phyloP scores from a whole-genome alignment of 768 basidiomycete genomes.

The Rhizopogon rudus region DNA sequence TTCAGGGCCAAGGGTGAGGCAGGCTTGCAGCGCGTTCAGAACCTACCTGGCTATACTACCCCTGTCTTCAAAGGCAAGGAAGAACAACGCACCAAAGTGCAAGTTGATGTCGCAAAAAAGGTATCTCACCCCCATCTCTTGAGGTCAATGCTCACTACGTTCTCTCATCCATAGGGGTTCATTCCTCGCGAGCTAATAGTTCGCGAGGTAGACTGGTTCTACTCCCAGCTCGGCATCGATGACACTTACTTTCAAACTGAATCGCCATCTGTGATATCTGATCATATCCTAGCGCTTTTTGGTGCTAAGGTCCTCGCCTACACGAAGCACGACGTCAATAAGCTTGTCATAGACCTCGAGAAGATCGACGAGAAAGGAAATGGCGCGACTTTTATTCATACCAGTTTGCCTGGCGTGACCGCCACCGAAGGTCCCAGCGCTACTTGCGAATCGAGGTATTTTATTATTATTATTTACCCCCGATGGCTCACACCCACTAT shows the following conservation, averaged over 20 bases:
- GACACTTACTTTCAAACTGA: conserved; percentile 90
- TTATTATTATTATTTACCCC: neutral
- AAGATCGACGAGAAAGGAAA: conserved; percentile 76
- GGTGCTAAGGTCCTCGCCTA: conserved; percentile 92
- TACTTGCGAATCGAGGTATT: conserved; percentile 77
- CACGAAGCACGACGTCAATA: conserved; percentile 87
- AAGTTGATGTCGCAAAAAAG: conserved; percentile 72
- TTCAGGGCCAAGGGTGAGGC: conserved; percentile 40
- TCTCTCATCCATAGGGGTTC: conserved; percentile 60
- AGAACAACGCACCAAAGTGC: conserved; percentile 78
- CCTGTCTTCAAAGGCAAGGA: conserved; percentile 90
- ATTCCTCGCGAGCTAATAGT: conserved; percentile 84
- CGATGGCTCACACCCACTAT: neutral
- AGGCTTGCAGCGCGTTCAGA: conserved; percentile 61
- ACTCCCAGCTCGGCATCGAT: conserved; percentile 83
- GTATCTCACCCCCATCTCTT: conserved; percentile 24
- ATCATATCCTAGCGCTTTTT: conserved; percentile 92
- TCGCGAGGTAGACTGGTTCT: conserved; percentile 96
- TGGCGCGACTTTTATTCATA: conserved; percentile 95
- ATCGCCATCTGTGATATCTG: conserved; percentile 58
- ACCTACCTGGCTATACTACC: conserved; percentile 84
- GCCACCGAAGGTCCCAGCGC: conserved; percentile 84
- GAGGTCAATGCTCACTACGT: neutral
- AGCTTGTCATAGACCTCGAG: conserved; percentile 94
- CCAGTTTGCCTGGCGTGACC: conserved; percentile 78